These are phyloP conservation scores for Albizia julibrissin DNA, from an alignment of 306 rosid genomes.

Conservation along the genomic window DNA sequence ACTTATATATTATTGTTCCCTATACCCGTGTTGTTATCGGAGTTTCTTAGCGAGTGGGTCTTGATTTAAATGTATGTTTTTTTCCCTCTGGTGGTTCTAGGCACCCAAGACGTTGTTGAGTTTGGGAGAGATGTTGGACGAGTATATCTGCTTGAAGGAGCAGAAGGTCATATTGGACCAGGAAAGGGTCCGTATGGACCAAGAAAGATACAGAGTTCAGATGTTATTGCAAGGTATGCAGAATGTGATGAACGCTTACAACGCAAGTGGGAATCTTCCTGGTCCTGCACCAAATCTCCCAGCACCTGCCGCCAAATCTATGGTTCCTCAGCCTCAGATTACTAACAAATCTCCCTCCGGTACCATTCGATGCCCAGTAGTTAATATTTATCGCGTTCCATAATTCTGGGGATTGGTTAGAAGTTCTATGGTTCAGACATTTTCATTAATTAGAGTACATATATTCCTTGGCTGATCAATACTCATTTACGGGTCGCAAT, in stretches of 20 bases:
- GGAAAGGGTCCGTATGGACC: slow-evolving; percentile 56
- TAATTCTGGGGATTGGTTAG: background rate
- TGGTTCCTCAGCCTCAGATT: slow-evolving; percentile 35
- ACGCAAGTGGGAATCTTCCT: slow-evolving; percentile 34
- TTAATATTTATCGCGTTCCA: background rate
- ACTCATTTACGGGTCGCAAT: background rate
- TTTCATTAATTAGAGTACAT: background rate
- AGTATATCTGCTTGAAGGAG: slow-evolving; percentile 73
- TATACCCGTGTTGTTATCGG: background rate
- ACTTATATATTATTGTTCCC: background rate
- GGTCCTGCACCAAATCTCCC: slow-evolving; percentile 15
- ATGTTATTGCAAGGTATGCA: slow-evolving; percentile 67
- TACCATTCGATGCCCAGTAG: slow-evolving; percentile 4
- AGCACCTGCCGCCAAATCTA: slow-evolving; percentile 19
- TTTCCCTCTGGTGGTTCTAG: slow-evolving; percentile 28
- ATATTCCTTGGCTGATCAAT: background rate
- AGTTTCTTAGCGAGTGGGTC: background rate
- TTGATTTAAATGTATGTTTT: background rate
- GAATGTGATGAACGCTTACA: slow-evolving; percentile 53
- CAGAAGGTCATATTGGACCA: slow-evolving; percentile 68
- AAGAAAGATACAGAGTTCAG: slow-evolving; percentile 65
- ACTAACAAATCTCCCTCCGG: slow-evolving; percentile 44
- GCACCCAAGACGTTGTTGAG: slow-evolving; percentile 68
- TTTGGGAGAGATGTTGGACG: slow-evolving; percentile 64
- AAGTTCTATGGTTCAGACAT: background rate